Evolutionary conservation across 2,329 filamentous ascomycete genomes (phyloP), one percentile per base, ranked within the genome.

Genomic region (Trichophaea hybrida): DNA sequence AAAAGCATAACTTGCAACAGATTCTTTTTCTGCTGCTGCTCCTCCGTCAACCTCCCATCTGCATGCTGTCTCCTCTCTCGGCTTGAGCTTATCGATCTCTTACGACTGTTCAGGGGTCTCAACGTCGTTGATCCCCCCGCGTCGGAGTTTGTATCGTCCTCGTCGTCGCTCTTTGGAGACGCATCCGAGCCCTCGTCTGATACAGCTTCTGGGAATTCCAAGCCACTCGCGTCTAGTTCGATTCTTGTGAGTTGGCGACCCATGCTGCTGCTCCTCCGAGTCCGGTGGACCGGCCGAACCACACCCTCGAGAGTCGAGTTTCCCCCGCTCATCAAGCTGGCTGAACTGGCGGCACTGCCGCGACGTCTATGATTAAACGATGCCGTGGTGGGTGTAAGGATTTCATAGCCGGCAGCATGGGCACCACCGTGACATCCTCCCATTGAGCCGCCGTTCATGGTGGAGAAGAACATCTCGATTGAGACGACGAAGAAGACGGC

Each of bases 381-480:
- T 5, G 53, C 12, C 7, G 48, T 12, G 32, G 56, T 34, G 2
- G 44, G 37, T 2, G 57, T n/a, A 31, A 63, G 44, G 17, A 52
- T 13, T 12, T 59, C 58, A 15, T 61, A 63, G 12, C 52, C 61
- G 34, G 51, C 51, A 37, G 49, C 43, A 4, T 37, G 33, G 34
- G 61, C 59, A 34, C 61, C 61, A 6, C 58, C 55, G 51, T 66
- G 64, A 44, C 63, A 66, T 1, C 64, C 59, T 6, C 63, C 64
- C 59, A 64, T 63, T 17, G 61, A 75, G 6, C 80, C 80, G 4
- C 81, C 81, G 69, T 78, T 78, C 57, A 66, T 65, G 13, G 84
- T 85, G 0, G 88, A 89, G 66, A 97, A 83, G 71, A 89, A 88
- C 74, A 93, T 94, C 72, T 97, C 91, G 56, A 96, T 79, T 1